Conservation (phyloP, 2,329 filamentous ascomycete genomes). For the Neonectria coccinea region DNA sequence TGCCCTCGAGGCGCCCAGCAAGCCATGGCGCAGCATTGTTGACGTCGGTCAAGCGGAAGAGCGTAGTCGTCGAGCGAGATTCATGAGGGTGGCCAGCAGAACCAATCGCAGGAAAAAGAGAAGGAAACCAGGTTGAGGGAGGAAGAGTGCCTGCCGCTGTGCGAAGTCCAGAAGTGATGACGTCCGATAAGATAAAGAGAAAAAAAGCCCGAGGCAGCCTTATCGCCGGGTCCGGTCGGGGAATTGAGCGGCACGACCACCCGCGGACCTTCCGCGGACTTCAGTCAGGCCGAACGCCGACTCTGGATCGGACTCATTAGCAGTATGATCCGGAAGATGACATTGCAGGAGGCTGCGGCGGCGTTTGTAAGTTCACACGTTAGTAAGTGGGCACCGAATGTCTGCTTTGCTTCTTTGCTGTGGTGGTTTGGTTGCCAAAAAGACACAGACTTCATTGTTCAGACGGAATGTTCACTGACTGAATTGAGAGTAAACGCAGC, state of each 20-base stretch:
- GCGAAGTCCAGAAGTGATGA: conserved; percentile 33
- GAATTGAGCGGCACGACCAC: conserved; percentile 31
- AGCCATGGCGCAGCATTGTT: conserved; percentile 48
- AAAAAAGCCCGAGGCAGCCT: conserved; percentile 36
- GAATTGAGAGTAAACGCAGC: too few species aligned
- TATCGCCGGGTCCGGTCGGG: conserved; percentile 43
- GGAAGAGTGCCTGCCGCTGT: conserved; percentile 12
- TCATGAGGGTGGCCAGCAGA: conserved; percentile 25
- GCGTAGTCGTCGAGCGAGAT: conserved; percentile 7
- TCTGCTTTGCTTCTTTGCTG: neutral
- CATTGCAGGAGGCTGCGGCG: too few species aligned
- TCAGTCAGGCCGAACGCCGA: conserved; percentile 22
- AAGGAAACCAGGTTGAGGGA: neutral
- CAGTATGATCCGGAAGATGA: neutral
- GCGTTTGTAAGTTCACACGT: neutral
- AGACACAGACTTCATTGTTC: too few species aligned
- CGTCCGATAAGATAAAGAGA: conserved; percentile 34
- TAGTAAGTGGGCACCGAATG: neutral
- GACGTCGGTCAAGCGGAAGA: conserved; percentile 28
- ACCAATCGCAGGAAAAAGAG: neutral
- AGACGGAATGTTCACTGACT: too few species aligned
- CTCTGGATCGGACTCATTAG: neutral
- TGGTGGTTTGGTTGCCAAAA: too few species aligned
- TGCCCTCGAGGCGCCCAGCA: conserved; percentile 40
- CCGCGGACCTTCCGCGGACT: conserved; percentile 5